phyloP scores from a whole-genome alignment of 805 yeast genomes.

The Ogataea ganodermae region DNA sequence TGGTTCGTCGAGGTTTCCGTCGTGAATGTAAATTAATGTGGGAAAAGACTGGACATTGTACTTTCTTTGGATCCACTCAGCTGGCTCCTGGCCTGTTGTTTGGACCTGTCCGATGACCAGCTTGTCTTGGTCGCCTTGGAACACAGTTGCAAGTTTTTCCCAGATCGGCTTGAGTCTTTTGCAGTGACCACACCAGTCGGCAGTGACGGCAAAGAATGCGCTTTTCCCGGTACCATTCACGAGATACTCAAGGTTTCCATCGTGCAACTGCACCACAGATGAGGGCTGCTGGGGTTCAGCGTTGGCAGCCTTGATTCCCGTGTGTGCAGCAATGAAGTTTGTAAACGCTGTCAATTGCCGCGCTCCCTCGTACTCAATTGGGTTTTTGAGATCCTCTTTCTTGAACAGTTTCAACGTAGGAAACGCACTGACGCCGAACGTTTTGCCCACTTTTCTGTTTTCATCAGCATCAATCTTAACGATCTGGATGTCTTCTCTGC shows the following conservation, averaged over 20 bases:
- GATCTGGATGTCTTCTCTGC: slow-evolving; percentile 28
- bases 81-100: slow-evolving; percentile 45
- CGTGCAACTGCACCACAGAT: slow-evolving; percentile 29
- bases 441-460: slow-evolving; percentile 50
- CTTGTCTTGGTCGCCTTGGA: slow-evolving; percentile 41
- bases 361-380: slow-evolving; percentile 57
- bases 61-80: slow-evolving; percentile 41
- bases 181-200: slow-evolving; percentile 64
- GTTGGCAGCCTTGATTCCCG: slow-evolving; percentile 35
- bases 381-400: slow-evolving; percentile 47
- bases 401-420: slow-evolving; percentile 65
- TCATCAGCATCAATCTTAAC: slow-evolving; percentile 62
- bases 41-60: slow-evolving; percentile 54
- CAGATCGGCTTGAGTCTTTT: slow-evolving; percentile 52
- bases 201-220: slow-evolving; percentile 57
- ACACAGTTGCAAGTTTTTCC: slow-evolving; percentile 50
- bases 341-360: slow-evolving; percentile 53
- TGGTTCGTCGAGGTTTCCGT: slow-evolving; percentile 39
- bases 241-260: slow-evolving; percentile 30
- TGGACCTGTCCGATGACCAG: slow-evolving; percentile 49
- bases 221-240: slow-evolving; percentile 37
- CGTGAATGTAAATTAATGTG: slow-evolving; percentile 51
- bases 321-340: slow-evolving; percentile 45
- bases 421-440: slow-evolving; percentile 58
- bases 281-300: slow-evolving; percentile 16